phyloP scores from a whole-genome alignment of 345 rosid species.

The Moringa oleifera region DNA sequence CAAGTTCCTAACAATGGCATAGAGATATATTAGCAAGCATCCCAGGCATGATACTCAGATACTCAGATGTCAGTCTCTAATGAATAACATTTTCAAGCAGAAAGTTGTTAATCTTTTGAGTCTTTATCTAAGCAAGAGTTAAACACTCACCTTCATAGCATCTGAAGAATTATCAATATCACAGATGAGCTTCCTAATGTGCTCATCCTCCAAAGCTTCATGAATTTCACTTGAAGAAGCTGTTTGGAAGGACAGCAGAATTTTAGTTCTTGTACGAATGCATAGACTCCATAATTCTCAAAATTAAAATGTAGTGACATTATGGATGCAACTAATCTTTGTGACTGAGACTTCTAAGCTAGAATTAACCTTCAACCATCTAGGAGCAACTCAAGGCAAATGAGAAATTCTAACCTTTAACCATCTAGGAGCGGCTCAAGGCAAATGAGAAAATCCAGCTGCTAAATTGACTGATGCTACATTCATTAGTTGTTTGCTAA shows the following conservation, averaged over 20 bases:
- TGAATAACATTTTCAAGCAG: not conserved
- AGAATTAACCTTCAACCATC: too few species aligned
- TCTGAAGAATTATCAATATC: constrained; percentile 37
- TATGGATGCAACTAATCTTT: too few species aligned
- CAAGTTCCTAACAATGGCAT: constrained; percentile 40
- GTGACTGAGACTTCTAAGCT: too few species aligned
- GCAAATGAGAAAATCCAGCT: too few species aligned
- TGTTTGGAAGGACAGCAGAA: constrained; percentile 15
- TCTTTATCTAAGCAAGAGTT: constrained; percentile 6
- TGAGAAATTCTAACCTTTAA: too few species aligned
- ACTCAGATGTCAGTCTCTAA: not conserved
- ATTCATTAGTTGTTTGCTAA: too few species aligned
- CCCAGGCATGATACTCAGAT: not conserved
- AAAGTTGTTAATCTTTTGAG: constrained; percentile 8
- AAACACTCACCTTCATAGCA: constrained; percentile 38
- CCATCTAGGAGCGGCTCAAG: too few species aligned
- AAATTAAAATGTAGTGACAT: too few species aligned
- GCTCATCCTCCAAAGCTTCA: constrained; percentile 35
- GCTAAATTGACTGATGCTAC: too few species aligned
- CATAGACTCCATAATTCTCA: not conserved
- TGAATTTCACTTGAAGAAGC: constrained; percentile 52
- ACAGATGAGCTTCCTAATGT: constrained; percentile 35
- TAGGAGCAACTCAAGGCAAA: not conserved
- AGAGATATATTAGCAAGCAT: constrained; percentile 5
- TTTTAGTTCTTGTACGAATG: not conserved